These are phyloP conservation scores for Phascolomyces articulosus DNA, from an alignment of 371 early-diverging fungal species.

Conservation along the genomic window DNA sequence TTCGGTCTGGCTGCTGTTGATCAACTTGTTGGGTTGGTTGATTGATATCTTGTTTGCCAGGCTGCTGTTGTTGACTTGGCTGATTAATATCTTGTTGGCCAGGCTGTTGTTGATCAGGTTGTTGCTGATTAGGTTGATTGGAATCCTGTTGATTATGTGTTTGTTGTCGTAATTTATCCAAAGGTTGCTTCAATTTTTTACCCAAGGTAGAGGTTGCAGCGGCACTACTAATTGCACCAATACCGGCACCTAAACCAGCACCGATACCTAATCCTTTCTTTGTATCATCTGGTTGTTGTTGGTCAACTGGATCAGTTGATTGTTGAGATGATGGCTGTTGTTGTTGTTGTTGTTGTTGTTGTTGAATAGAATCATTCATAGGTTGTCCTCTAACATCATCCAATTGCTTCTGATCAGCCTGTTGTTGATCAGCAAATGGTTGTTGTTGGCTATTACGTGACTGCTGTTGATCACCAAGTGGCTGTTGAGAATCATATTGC, in stretches of 20 bases:
- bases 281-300: not conserved
- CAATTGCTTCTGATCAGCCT: not conserved
- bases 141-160: too few species aligned
- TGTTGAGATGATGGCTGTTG: not conserved
- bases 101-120: not conserved
- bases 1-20: not conserved
- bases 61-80: too few species aligned
- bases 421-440: constrained; percentile 6
- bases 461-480: not conserved
- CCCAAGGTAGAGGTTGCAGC: too few species aligned
- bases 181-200: too few species aligned
- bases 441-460: too few species aligned
- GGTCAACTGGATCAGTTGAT: not conserved
- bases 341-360: not conserved
- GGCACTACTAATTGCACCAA: too few species aligned
- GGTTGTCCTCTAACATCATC: not conserved
- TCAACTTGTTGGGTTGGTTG: not conserved
- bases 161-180: too few species aligned
- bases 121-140: not conserved
- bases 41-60: constrained; percentile 2
- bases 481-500: not conserved
- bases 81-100: too few species aligned
- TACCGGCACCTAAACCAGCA: too few species aligned
- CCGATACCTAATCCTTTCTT: too few species aligned
- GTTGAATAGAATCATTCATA: not conserved